Evolutionary conservation across 2,329 filamentous ascomycete genomes (phyloP).

Genomic region (Chaetomium strumarium): DNA sequence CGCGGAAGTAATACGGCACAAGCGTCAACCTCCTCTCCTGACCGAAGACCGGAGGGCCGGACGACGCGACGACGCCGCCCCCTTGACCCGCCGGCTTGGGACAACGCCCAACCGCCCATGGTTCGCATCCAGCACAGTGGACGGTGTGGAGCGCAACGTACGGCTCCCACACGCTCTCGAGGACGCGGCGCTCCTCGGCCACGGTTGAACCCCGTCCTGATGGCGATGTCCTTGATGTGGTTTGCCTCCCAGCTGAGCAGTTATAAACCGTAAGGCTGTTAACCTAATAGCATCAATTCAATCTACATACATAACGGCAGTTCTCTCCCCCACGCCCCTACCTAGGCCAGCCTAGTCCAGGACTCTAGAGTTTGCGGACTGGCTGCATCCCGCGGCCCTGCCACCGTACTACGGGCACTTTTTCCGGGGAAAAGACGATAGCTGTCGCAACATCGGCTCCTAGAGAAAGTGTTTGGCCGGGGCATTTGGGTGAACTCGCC

Average conservation of each 20-base stretch:
- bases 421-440: too few species aligned
- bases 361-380: too few species aligned
- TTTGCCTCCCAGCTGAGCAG: neutral
- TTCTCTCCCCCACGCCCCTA: too few species aligned
- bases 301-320: too few species aligned
- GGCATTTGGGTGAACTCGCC: too few species aligned
- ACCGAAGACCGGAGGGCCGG: neutral
- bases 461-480: too few species aligned
- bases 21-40: neutral
- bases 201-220: neutral
- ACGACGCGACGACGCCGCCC: neutral
- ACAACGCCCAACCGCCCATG: neutral
- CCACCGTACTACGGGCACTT: too few species aligned
- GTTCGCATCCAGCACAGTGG: neutral
- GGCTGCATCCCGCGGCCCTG: too few species aligned
- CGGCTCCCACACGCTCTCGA: neutral
- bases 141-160: neutral
- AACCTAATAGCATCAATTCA: too few species aligned
- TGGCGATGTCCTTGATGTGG: neutral
- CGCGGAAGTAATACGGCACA: neutral
- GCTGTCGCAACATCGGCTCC: too few species aligned
- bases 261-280: too few species aligned
- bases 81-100: neutral
- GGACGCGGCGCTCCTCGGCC: neutral
- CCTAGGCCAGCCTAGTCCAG: too few species aligned